Percentiles rank a stretch among this genome's conserved stretches.
Conservation (phyloP, 2,329 filamentous ascomycete species). For the Colletotrichum siamense region DNA sequence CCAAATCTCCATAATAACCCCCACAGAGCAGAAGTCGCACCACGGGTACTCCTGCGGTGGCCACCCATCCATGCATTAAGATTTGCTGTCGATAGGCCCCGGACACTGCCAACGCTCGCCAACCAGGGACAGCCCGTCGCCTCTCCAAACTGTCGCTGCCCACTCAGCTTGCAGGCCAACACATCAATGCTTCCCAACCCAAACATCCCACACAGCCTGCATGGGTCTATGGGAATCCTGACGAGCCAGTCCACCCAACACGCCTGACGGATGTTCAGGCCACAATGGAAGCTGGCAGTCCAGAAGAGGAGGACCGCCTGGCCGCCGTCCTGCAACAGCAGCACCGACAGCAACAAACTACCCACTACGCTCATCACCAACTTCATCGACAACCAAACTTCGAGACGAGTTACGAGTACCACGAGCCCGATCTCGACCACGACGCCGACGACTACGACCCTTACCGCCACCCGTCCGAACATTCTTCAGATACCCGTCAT, state of each 20-base stretch:
- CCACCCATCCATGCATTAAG: slow-evolving; percentile 22
- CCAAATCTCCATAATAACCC: slow-evolving; percentile 12
- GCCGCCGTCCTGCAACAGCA: slow-evolving; percentile 28
- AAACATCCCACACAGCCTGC: slow-evolving; percentile 39
- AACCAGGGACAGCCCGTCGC: slow-evolving; percentile 22
- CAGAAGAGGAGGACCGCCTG: slow-evolving; percentile 47
- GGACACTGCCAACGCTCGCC: slow-evolving; percentile 20
- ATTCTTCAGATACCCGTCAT: slow-evolving; percentile 21
- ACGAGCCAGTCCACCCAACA: slow-evolving; percentile 45
- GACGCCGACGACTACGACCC: slow-evolving; percentile 28
- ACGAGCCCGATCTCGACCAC: slow-evolving; percentile 31
- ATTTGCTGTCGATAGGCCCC: slow-evolving; percentile 23
- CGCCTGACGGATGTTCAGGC: slow-evolving; percentile 50
- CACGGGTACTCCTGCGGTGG: slow-evolving; percentile 16
- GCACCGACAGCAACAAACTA: slow-evolving; percentile 34
- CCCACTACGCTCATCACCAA: slow-evolving; percentile 29
- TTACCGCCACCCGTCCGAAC: slow-evolving; percentile 27
- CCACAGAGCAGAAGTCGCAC: slow-evolving; percentile 21
- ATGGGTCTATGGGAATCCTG: slow-evolving; percentile 46
- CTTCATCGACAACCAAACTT: slow-evolving; percentile 26
- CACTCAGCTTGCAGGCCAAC: slow-evolving; percentile 45
- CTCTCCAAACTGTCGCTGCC: slow-evolving; percentile 29
- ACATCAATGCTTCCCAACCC: slow-evolving; percentile 50
- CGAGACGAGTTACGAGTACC: slow-evolving; percentile 27
- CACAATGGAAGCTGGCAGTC: slow-evolving; percentile 55